Base-by-base conservation (phyloP, 176 grass and related monocot genomes). In the Oryza punctata region DNA sequence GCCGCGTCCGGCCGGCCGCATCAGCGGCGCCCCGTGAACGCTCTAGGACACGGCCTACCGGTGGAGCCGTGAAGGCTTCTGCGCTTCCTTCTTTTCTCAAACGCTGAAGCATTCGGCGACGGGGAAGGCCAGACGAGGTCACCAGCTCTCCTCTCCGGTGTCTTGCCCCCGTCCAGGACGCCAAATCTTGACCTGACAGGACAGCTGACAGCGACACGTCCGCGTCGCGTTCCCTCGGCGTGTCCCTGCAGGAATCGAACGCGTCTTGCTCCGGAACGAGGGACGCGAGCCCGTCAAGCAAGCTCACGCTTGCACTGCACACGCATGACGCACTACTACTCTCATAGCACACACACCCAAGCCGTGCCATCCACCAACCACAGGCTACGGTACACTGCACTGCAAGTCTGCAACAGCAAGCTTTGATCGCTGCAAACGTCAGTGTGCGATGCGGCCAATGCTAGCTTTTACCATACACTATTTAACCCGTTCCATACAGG, bases 271-370 rank as follows among this genome's bases (percentile, higher is more conserved):
- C 33, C 63, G 44, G 12, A 29, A 12, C 27, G n/a, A 46, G 52
- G n/a, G n/a, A 18, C 70, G 49, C 13, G 70, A 85, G 38, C 76
- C 81, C 76, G 87, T 85, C 87, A 80, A 75, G 74, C 87, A 85
- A 18, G 76, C 15, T 7, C 32, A 25, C 24, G 27, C 12, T 28
- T 2, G 16, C 0, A 4, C 47, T n/a, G 26, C n/a, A 76, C 71
- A 59, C 29, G 37, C 59, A n/a, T n/a, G n/a, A n/a, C n/a, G n/a
- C n/a, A n/a, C n/a, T n/a, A n/a, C n/a, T n/a, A n/a, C n/a, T n/a
- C n/a, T n/a, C n/a, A n/a, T n/a, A n/a, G n/a, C 32, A 0, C 32
- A 68, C 1, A 19, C 18, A 4, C 12, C 24, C 15, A 23, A 57
- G 32, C 16, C 1, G 18, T 19, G 16, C 5, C 50, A 57, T 57